Base-by-base conservation (phyloP, 768 basidiomycete genomes). In the Leccinum longicurvipes region DNA sequence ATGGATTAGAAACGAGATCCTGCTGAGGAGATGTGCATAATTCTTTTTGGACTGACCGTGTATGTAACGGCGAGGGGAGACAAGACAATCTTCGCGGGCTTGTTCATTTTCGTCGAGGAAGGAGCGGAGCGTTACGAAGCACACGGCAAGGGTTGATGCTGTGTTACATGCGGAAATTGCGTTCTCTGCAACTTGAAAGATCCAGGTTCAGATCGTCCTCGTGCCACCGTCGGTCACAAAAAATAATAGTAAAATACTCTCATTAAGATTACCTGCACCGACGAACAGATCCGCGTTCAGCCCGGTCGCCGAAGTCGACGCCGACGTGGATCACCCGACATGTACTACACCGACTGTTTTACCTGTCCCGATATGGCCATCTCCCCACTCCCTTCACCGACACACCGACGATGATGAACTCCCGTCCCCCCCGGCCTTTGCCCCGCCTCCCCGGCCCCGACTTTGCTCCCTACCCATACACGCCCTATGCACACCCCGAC, bases 141-240 rank as follows among this genome's bases (percentile, higher is more conserved):
- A 39, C 62, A 54, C 51, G 53, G 60, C 54, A 53, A 58, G 25
- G 50, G 41, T 49, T 31, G 27, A 9, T 51, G 60, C 47, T 63
- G 61, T 63, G 61, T 63, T 50, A 59, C 66, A 67, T 57, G 65
- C 68, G 68, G 68, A 65, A 71, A 71, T 69, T 68, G 67, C 67
- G 50, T 64, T 63, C 60, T 65, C 39, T 53, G 10, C 51, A 48
- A n/a, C n/a, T n/a, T n/a, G n/a, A n/a, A 61, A 50, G 34, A 44
- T 56, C 29, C 28, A 29, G 9, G 28, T 10, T 29, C 9, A 51
- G 47, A 53, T 53, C 10, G 25, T 59, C 66, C 66, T 67, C 66
- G 66, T 65, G 36, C n/a, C n/a, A n/a, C n/a, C n/a, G n/a, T 9
- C n/a, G 7, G 7, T 36, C 9, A 15, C 6, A 32, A 32, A 15